Evolutionary conservation across 208 protist genomes (phyloP), one percentile per base, ranked within the genome.

Genomic region (Phytomonas francai): DNA sequence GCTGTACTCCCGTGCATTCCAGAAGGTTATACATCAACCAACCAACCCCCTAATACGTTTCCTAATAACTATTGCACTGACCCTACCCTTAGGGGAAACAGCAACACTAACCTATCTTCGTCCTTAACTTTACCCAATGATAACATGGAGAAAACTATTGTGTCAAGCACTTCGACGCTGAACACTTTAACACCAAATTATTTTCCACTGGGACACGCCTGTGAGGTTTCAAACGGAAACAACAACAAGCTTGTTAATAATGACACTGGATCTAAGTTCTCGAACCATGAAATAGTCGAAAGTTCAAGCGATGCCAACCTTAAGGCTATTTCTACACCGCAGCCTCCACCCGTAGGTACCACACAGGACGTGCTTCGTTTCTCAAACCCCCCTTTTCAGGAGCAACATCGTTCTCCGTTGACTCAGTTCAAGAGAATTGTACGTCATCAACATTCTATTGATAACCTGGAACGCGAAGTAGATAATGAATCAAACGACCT

Each of bases 401-500:
- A 33, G 70, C 63, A 32, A 61, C 36, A 45, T 36, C 58, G 54
- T 39, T 49, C 22, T 45, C 6, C 67, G 7, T 78, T 94, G 27
- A 91, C 88, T 0, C 66, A 81, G 59, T 66, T 79, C 22, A 59
- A 65, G 22, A 34, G 70, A 62, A 80, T 81, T 39, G 84, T 83
- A 49, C 77, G 72, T 9, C 82, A 94, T 66, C 70, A 84, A 16
- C 88, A 94, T 73, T 72, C 69, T 54, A 79, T 93, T 36, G 88
- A 94, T 72, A 78, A 76, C 11, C 42, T 83, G 1, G 79, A 78
- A 61, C 83, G 85, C 39, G 69, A 76, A 59, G 88, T 94, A 19
- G 88, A 94, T 73, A 91, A 94, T 69, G 85, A 88, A 58, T 62
- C 82, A 8, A 59, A 79, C 60, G 76, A 94, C 63, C 79, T 94